Evolutionary conservation across 768 basidiomycete species (phyloP), one percentile per base, ranked within the genome.

Genomic region (Hypholoma fasciculare): DNA sequence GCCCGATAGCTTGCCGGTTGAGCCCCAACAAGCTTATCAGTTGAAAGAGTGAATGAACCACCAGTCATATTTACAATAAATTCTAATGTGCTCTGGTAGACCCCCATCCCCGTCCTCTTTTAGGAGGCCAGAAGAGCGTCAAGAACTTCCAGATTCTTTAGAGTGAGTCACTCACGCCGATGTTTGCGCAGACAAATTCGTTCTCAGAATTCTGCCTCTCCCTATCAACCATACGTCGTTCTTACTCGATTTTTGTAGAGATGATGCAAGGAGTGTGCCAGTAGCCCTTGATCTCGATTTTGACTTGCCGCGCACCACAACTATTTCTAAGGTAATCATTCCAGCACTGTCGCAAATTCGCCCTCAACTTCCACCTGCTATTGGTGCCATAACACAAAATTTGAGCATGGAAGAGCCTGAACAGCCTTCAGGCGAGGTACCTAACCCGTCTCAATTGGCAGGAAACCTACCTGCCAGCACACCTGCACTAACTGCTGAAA

Each of bases 31-130:
- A 34, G 54, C 50, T 38, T 64, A 64, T 17, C 46, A 42, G 46
- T 53, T 64, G 26, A 55, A 64, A 27, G 66, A 61, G 63, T 62
- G 49, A 14, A 34, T 42, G 7, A 30, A 40, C 17, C 23, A 23
- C 56, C 3, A 30, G n/a, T 39, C 6, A 17, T 34, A n/a, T 37
- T 17, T 7, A 7, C 16, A 19, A 26, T 14, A 27, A 20, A 20
- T 20, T 26, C 23, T n/a, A 52, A 30, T 53, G 16, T 17, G 7
- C 16, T 20, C 14, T 30, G 5, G 23, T 39, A 66, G 65, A 34
- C 65, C 63, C 26, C 58, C 52, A 9, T 55, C 60, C 2, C 61
- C 61, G 16, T 50, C 59, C n/a, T 13, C 37, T 20, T 26, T n/a
- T 30, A 47, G 9, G 6, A 11, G 30, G 12, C n/a, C 38, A 4